These are phyloP conservation scores for Pleurotus salmoneostramineus DNA, from an alignment of 768 basidiomycete species.

Conservation along the genomic window DNA sequence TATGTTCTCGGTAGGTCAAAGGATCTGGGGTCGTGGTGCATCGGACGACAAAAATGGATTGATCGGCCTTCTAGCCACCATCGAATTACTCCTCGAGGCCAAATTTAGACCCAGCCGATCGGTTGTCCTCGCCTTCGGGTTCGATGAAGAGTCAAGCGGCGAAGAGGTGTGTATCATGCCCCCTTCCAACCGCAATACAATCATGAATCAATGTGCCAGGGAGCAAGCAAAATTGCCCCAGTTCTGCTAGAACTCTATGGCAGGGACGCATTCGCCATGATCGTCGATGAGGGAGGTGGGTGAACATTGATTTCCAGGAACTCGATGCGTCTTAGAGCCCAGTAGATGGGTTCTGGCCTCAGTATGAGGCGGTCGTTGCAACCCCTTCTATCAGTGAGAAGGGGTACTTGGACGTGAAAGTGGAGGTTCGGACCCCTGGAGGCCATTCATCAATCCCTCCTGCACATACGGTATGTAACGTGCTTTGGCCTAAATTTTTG, in stretches of 20 bases:
- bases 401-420: conserved; percentile 57
- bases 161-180: conserved; percentile 27
- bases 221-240: conserved; percentile 44
- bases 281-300: conserved; percentile 87
- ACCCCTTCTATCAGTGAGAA: conserved; percentile 69
- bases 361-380: conserved; percentile 54
- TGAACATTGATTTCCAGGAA: not conserved
- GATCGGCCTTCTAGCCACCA: conserved; percentile 53
- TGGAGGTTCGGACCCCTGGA: conserved; percentile 65
- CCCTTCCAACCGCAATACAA: not conserved
- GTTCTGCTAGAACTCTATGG: conserved; percentile 65
- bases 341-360: conserved; percentile 40
- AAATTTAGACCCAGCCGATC: conserved; percentile 63
- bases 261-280: conserved; percentile 62
- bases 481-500: not conserved
- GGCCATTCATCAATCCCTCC: conserved; percentile 89
- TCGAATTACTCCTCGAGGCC: conserved; percentile 59
- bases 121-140: conserved; percentile 62
- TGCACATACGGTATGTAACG: not conserved
- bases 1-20: not conserved
- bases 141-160: conserved; percentile 72
- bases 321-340: not conserved
- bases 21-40: conserved; percentile 76
- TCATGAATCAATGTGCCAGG: conserved; percentile 28
- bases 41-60: conserved; percentile 73